phyloP scores from a whole-genome alignment of 2,329 filamentous ascomycete genomes.

The Magnaporthiopsis incrustans region DNA sequence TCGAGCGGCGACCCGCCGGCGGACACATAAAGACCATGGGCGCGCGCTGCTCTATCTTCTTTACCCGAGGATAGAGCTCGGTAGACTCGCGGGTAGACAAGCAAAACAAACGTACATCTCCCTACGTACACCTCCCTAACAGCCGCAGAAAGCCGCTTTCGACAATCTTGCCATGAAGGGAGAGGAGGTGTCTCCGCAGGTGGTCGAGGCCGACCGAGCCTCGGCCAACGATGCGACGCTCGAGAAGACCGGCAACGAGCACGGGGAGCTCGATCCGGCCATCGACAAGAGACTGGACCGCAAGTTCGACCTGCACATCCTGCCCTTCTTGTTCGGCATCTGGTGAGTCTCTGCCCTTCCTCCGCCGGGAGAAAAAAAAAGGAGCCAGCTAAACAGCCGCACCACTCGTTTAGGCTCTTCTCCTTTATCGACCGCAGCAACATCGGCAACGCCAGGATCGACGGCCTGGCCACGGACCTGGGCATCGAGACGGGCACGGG shows the following conservation, averaged over 20 bases:
- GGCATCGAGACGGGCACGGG: slow-evolving; percentile 26
- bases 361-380: neutral
- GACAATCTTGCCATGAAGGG: neutral
- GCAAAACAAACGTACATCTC: neutral
- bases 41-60: no score
- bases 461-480: slow-evolving; percentile 12
- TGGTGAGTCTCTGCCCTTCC: neutral
- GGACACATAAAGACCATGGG: neutral
- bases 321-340: slow-evolving; percentile 8
- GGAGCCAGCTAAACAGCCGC: neutral
- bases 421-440: slow-evolving; percentile 14
- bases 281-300: slow-evolving; percentile 10
- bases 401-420: slow-evolving; percentile 7
- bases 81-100: neutral
- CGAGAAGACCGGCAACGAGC: neutral
- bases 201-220: neutral
- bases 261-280: slow-evolving; percentile 1
- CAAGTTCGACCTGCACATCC: slow-evolving; percentile 12
- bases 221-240: neutral
- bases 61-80: neutral
- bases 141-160: neutral
- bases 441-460: slow-evolving; percentile 12
- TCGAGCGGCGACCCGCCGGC: neutral
- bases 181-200: neutral
- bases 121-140: no score